A percentile compares a stretch with the other conserved stretches of the same genome.
Conservation (phyloP, 495 filamentous ascomycete genomes). For the Xylaria nigripes region DNA sequence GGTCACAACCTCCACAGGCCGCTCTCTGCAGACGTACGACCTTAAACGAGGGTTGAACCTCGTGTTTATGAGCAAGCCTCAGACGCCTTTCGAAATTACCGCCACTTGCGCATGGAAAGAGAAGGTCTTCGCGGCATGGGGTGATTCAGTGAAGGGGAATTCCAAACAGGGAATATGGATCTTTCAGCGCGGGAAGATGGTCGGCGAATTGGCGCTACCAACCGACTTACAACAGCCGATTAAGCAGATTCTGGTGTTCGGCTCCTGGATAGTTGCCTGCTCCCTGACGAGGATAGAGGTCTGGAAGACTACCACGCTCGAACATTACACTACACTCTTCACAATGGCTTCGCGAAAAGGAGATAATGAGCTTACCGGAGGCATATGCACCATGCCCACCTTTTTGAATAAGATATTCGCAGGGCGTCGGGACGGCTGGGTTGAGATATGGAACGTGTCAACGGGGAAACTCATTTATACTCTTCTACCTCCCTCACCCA, state of each 20-base stretch:
- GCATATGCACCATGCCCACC: conserved; percentile 76
- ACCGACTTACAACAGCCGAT: conserved; percentile 56
- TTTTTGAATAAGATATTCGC: conserved; percentile 93
- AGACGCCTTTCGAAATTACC: conserved; percentile 77
- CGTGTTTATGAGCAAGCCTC: conserved; percentile 82
- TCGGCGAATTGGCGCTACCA: conserved; percentile 62
- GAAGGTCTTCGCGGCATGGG: conserved; percentile 79
- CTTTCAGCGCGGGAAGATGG: conserved; percentile 86
- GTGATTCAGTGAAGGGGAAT: conserved; percentile 40
- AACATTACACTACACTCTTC: conserved; percentile 81
- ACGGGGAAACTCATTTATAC: conserved; percentile 84
- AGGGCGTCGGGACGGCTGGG: conserved; percentile 73
- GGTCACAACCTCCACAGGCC: conserved; percentile 88
- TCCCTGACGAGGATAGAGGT: conserved; percentile 69
- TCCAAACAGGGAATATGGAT: conserved; percentile 75
- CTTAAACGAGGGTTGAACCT: conserved; percentile 79
- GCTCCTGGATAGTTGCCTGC: conserved; percentile 83
- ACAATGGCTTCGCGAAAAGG: conserved; percentile 39
- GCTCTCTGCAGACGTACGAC: conserved; percentile 89
- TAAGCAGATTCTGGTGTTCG: conserved; percentile 70
- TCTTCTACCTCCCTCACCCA: conserved; percentile 57
- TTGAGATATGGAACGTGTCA: conserved; percentile 96
- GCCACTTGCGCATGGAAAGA: conserved; percentile 85
- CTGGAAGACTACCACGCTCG: conserved; percentile 76
- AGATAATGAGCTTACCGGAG: conserved; percentile 57